phyloP scores from a whole-genome alignment of 352 stramenopile species.

The Phytopythium helicoides region DNA sequence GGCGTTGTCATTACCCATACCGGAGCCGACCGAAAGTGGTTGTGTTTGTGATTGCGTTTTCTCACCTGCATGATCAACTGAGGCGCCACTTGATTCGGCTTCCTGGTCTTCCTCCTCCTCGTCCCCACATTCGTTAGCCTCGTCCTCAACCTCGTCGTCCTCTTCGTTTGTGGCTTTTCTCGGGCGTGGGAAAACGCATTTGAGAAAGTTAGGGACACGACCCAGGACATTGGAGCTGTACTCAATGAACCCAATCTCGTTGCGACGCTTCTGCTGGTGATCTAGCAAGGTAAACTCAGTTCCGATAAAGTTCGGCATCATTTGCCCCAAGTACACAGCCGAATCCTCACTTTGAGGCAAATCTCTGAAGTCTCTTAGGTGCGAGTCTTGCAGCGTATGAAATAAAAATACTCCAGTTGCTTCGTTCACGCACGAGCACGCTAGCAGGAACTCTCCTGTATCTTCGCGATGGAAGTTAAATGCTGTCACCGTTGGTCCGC shows the following conservation, averaged over 20 bases:
- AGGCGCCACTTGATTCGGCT: not conserved
- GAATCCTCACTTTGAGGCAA: slow-evolving; percentile 75
- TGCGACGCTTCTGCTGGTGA: slow-evolving; percentile 61
- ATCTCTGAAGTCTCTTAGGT: slow-evolving; percentile 66
- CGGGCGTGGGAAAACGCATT: slow-evolving; percentile 50
- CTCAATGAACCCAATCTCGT: slow-evolving; percentile 73
- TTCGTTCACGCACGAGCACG: slow-evolving; percentile 70
- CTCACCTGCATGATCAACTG: not conserved
- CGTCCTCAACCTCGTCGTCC: slow-evolving; percentile 9
- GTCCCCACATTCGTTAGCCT: slow-evolving; percentile 5
- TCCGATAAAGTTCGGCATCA: slow-evolving; percentile 78
- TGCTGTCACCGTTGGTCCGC: slow-evolving; percentile 73
- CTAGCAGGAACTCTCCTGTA: slow-evolving; percentile 75
- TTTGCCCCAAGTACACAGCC: slow-evolving; percentile 75
- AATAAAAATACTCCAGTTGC: slow-evolving; percentile 73
- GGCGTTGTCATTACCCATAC: slow-evolving; percentile 39
- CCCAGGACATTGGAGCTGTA: slow-evolving; percentile 83
- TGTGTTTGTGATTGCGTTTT: not conserved
- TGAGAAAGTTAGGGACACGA: slow-evolving; percentile 70
- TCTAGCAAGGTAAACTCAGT: slow-evolving; percentile 85
- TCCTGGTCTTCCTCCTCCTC: not conserved
- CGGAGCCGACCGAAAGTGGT: slow-evolving; percentile 16
- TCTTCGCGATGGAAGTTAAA: slow-evolving; percentile 85
- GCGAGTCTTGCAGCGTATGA: slow-evolving; percentile 77
- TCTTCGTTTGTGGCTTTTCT: slow-evolving; percentile 6